These are phyloP conservation scores for Pezicula neosporulosa DNA, from an alignment of 2,329 filamentous ascomycete species.

Conservation along the genomic window DNA sequence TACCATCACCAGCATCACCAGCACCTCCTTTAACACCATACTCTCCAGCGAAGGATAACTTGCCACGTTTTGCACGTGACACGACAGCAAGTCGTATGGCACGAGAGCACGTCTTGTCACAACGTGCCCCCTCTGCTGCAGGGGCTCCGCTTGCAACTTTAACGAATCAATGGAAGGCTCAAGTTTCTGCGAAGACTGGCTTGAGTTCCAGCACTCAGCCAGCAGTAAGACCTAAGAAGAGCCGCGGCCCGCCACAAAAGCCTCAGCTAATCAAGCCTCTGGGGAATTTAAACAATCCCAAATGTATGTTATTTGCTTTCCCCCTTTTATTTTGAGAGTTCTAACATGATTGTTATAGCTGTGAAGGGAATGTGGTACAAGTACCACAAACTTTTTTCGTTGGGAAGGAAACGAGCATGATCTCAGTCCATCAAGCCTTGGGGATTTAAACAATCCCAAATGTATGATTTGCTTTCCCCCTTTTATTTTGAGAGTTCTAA, in stretches of 20 bases:
- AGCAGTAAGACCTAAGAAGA: conserved; percentile 51
- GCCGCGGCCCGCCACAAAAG: conserved; percentile 57
- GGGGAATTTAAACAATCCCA: conserved; percentile 69
- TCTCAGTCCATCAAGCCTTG: conserved; percentile 69
- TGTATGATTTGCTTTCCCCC: too few relatives aligned
- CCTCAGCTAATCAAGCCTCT: conserved; percentile 89
- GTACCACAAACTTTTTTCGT: conserved; percentile 70
- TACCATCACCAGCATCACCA: conserved; percentile 45
- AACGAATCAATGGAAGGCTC: conserved; percentile 34
- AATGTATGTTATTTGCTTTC: conserved; percentile 59
- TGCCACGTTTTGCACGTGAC: conserved; percentile 62
- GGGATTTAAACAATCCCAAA: too few relatives aligned
- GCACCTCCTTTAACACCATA: conserved; percentile 54
- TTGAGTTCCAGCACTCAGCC: conserved; percentile 45
- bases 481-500: conserved; percentile 23
- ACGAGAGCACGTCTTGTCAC: conserved; percentile 57
- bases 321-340: neutral
- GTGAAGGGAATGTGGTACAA: conserved; percentile 98
- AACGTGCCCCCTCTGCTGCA: conserved; percentile 48
- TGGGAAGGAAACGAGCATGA: conserved; percentile 98
- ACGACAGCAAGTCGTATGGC: conserved; percentile 64
- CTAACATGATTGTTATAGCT: conserved; percentile 46
- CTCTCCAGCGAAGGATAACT: conserved; percentile 37
- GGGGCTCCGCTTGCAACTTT: conserved; percentile 47
- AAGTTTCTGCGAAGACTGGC: conserved; percentile 27